These are phyloP conservation scores for Cercospora sp. DNA, from an alignment of 2,329 filamentous ascomycete genomes.

Conservation along the genomic window DNA sequence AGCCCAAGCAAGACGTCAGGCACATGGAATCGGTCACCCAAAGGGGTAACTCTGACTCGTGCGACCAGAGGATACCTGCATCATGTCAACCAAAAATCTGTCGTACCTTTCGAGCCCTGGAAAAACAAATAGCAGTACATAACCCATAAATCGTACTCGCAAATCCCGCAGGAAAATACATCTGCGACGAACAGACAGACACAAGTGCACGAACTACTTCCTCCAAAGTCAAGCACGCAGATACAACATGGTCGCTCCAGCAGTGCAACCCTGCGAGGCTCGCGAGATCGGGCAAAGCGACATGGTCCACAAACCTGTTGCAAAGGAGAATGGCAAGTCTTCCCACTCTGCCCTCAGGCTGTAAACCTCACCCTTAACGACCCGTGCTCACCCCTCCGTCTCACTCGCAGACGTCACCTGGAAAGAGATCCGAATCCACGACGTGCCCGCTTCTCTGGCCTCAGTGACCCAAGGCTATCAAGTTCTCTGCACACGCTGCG, in stretches of 20 bases:
- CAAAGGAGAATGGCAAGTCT: not conserved
- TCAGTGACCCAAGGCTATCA: not conserved
- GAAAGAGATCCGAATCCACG: not conserved
- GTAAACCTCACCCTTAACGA: not conserved
- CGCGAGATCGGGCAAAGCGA: not conserved
- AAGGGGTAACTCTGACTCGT: not conserved
- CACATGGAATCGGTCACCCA: not conserved
- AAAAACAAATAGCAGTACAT: not conserved
- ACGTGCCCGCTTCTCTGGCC: not conserved
- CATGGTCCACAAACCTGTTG: not conserved
- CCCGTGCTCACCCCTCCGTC: not conserved
- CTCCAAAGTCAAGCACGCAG: not conserved
- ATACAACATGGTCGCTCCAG: not conserved
- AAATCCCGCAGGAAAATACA: not conserved
- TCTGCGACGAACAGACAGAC: not conserved
- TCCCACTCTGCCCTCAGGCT: not conserved
- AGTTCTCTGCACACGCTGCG: not conserved
- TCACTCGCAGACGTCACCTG: not conserved
- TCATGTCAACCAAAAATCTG: not conserved
- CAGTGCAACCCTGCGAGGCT: not conserved
- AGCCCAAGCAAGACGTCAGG: not conserved
- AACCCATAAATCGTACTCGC: not conserved
- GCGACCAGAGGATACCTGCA: not conserved
- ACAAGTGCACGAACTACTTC: not conserved
- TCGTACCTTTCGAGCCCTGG: not conserved